Percentiles rank a stretch among this genome's conserved stretches.
Evolutionary conservation across 2,329 filamentous ascomycete species (phyloP).

Genomic region (Cytospora mali): DNA sequence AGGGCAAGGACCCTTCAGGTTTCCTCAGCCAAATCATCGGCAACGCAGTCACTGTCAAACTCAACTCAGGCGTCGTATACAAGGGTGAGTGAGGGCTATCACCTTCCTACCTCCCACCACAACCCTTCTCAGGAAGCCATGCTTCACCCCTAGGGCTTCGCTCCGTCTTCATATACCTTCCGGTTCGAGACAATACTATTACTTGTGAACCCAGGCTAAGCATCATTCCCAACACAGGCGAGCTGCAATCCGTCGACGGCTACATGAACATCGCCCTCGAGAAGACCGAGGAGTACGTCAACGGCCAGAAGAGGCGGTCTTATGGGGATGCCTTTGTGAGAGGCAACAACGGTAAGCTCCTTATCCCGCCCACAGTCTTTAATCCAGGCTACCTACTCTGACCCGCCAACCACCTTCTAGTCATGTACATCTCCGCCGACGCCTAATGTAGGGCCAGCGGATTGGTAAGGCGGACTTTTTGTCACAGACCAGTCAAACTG

Average conservation of each 20-base stretch:
- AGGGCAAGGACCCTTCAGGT: slow-evolving; percentile 88
- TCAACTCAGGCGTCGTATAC: slow-evolving; percentile 98
- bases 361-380: background rate
- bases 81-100: slow-evolving; percentile 67
- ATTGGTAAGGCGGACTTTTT: background rate
- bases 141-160: no score
- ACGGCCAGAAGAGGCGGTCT: slow-evolving; percentile 77
- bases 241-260: slow-evolving; percentile 94
- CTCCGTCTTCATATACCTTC: background rate
- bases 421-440: slow-evolving; percentile 73
- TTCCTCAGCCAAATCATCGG: slow-evolving; percentile 96
- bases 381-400: background rate
- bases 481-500: background rate
- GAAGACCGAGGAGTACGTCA: slow-evolving; percentile 89
- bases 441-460: slow-evolving; percentile 36
- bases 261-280: slow-evolving; percentile 99
- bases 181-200: background rate
- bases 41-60: slow-evolving; percentile 90
- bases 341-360: slow-evolving; percentile 82
- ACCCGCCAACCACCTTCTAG: slow-evolving; percentile 45
- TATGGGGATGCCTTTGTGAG: slow-evolving; percentile 96
- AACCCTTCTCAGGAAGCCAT: background rate
- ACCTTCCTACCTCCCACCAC: background rate
- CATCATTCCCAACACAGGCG: slow-evolving; percentile 63
- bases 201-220: slow-evolving; percentile 27